phyloP scores from a whole-genome alignment of 2,329 filamentous ascomycete species.

The Penicillium sp. region DNA sequence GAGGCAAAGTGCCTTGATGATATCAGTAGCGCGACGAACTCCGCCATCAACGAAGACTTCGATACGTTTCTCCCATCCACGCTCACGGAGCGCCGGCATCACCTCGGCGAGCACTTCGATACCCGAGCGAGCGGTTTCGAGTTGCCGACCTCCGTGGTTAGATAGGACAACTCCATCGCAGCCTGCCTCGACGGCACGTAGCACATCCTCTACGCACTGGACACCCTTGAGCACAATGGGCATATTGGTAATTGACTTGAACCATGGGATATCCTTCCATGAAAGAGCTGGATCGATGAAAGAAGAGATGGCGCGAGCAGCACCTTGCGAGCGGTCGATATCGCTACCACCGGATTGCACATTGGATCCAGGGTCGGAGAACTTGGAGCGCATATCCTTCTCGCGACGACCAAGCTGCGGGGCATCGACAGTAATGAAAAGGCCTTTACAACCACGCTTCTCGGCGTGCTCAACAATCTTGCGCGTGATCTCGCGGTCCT shows the following conservation, averaged over 20 bases:
- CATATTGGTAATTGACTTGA: constrained; percentile 85
- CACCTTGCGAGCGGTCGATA: constrained; percentile 87
- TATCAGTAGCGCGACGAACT: constrained; percentile 85
- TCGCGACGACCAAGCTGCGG: constrained; percentile 92
- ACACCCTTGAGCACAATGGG: constrained; percentile 96
- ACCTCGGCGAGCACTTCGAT: constrained; percentile 92
- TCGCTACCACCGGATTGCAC: constrained; percentile 70
- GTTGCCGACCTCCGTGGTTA: constrained; percentile 92
- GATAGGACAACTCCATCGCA: constrained; percentile 90
- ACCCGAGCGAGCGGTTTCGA: constrained; percentile 86
- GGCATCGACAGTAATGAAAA: constrained; percentile 98
- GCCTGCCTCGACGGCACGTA: constrained; percentile 78
- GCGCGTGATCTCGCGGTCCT: constrained; percentile 86
- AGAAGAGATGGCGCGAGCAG: constrained; percentile 88
- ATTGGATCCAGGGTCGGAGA: constrained; percentile 76
- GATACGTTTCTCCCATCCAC: constrained; percentile 72
- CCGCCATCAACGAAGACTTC: constrained; percentile 93
- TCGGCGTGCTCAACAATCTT: constrained; percentile 92
- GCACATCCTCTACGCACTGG: constrained; percentile 91
- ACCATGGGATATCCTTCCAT: constrained; percentile 96
- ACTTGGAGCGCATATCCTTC: constrained; percentile 97
- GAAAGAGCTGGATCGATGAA: constrained; percentile 95
- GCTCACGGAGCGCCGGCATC: constrained; percentile 78
- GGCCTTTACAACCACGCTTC: constrained; percentile 83
- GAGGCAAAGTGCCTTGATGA: constrained; percentile 91